These are phyloP conservation scores for Blastobotrys mokoenaii DNA, from an alignment of 805 yeast genomes.

Conservation along the genomic window DNA sequence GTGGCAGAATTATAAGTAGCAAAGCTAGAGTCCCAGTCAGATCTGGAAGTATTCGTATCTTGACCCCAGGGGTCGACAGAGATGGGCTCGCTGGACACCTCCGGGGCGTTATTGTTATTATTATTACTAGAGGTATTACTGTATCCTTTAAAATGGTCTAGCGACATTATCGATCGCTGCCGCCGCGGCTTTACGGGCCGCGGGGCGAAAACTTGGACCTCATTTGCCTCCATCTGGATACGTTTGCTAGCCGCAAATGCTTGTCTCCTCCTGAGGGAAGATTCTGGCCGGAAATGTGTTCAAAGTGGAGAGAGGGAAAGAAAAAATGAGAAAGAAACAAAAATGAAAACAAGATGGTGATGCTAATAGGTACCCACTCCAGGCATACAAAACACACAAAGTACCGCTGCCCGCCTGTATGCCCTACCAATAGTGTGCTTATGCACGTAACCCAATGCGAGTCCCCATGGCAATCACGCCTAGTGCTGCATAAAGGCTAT, in stretches of 20 bases:
- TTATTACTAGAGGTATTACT: no score
- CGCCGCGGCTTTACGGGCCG: conserved; percentile 18
- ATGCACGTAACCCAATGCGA: not conserved
- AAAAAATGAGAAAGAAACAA: no score
- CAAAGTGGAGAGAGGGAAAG: not conserved
- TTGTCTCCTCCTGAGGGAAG: not conserved
- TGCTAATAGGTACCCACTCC: not conserved
- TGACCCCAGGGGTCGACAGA: not conserved
- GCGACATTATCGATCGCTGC: conserved; percentile 12
- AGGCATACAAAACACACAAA: not conserved
- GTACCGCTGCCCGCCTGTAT: no score
- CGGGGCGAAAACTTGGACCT: conserved; percentile 15
- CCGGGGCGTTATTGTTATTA: no score
- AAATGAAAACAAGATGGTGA: not conserved
- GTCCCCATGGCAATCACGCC: no score
- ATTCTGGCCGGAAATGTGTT: not conserved
- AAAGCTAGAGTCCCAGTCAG: no score
- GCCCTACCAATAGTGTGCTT: not conserved
- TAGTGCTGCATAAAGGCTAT: no score
- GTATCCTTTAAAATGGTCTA: conserved; percentile 2
- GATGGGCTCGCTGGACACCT: not conserved
- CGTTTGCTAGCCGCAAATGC: no score
- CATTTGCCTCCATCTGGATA: not conserved
- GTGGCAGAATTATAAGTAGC: no score
- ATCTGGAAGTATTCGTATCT: no score